Evolutionary conservation across 2,329 filamentous ascomycete genomes (phyloP).

Genomic region (Aspergillus nomiae): DNA sequence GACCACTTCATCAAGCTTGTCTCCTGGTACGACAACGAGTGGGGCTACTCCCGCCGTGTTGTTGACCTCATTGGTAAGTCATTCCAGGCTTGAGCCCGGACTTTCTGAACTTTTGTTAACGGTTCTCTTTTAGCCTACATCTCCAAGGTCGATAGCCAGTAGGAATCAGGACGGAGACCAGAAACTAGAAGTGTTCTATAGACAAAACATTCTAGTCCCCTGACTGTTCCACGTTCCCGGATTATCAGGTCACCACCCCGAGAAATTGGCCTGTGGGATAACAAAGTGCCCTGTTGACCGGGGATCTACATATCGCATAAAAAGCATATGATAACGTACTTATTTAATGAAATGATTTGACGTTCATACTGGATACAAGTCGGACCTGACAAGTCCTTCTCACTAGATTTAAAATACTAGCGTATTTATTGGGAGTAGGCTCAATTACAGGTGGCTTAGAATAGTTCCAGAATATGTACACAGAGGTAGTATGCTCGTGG

Average conservation of each 20-base stretch:
- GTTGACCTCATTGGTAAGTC: slow-evolving; percentile 66
- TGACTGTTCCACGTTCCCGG: slow-evolving; percentile 12
- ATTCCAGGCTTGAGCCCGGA: neutral
- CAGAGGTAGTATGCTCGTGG: neutral
- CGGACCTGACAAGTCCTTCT: neutral
- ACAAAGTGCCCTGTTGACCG: slow-evolving; percentile 14
- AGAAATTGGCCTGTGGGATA: slow-evolving; percentile 8
- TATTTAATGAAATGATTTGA: slow-evolving; percentile 32
- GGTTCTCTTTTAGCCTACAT: slow-evolving; percentile 63
- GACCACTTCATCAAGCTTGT: slow-evolving; percentile 98
- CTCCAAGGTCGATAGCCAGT: slow-evolving; percentile 69
- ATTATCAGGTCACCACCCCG: slow-evolving; percentile 10
- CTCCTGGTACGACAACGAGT: slow-evolving; percentile 99
- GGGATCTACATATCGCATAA: slow-evolving; percentile 20
- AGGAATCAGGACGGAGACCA: slow-evolving; percentile 39
- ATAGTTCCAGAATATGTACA: neutral
- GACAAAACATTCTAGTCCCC: slow-evolving; percentile 19
- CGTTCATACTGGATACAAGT: slow-evolving; percentile 4
- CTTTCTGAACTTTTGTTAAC: slow-evolving; percentile 25
- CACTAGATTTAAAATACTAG: neutral
- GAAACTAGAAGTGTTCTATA: slow-evolving; percentile 39
- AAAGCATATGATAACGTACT: slow-evolving; percentile 29
- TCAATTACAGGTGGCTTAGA: neutral
- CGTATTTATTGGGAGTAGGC: neutral
- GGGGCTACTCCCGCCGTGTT: slow-evolving; percentile 97